These are phyloP conservation scores for Galeopsis tetrahit DNA, from an alignment of 257 asterid genomes.

Conservation along the genomic window DNA sequence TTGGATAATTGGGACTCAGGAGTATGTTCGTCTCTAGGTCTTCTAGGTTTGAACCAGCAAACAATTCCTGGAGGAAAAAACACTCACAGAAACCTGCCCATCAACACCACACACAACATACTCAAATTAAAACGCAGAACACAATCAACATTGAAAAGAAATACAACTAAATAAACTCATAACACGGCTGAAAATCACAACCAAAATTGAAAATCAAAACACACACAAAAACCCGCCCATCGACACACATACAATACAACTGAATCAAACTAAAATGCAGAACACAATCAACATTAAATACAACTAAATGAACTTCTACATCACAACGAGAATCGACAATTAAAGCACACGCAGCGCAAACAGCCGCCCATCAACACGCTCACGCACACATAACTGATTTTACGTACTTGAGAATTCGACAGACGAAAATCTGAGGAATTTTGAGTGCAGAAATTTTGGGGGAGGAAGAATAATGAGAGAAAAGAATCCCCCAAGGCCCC, in stretches of 20 bases:
- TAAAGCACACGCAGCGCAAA: neutral
- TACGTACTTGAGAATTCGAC: conserved; percentile 3
- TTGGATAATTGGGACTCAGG: too few relatives aligned
- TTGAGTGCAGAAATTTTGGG: too few relatives aligned
- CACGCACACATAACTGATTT: neutral
- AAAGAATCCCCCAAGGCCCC: neutral
- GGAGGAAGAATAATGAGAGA: too few relatives aligned
- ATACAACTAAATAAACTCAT: neutral
- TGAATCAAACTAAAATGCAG: neutral
- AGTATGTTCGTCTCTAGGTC: too few relatives aligned
- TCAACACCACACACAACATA: neutral
- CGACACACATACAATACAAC: neutral
- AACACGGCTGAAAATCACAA: conserved; percentile 6
- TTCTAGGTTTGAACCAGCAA: too few relatives aligned
- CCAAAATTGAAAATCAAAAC: neutral
- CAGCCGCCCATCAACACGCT: neutral
- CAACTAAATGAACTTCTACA: conserved; percentile 4
- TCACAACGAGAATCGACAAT: neutral
- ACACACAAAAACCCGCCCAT: neutral
- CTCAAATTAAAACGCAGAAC: neutral
- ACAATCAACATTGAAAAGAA: neutral
- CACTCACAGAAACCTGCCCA: too few relatives aligned
- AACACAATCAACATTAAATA: neutral
- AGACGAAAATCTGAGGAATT: neutral
- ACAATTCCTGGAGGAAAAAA: too few relatives aligned